These are phyloP conservation scores for Lepidium africanum DNA, from an alignment of 345 rosid species.

Conservation along the genomic window DNA sequence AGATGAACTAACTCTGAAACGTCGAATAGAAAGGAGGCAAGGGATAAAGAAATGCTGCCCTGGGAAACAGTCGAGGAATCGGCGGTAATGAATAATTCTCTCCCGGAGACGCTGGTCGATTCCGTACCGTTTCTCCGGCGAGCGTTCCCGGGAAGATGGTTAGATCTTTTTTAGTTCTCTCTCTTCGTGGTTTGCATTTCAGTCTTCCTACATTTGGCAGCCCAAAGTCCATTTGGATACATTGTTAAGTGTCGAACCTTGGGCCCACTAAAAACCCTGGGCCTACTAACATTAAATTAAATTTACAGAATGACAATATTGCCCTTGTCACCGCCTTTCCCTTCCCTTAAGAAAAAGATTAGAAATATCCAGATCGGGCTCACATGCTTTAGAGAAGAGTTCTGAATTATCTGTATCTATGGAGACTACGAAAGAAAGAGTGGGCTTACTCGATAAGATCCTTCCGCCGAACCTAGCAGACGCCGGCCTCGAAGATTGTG, in stretches of 20 bases:
- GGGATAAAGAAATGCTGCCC: not conserved
- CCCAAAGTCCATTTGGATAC: not conserved
- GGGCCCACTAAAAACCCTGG: not conserved
- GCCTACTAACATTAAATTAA: not conserved
- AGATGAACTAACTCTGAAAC: not conserved
- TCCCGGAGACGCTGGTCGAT: slow-evolving; percentile 5
- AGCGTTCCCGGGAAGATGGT: slow-evolving; percentile 13
- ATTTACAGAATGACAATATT: not conserved
- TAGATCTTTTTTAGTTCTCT: not conserved
- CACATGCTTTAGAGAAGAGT: not conserved
- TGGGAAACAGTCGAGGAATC: not conserved
- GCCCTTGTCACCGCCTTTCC: slow-evolving; percentile 13
- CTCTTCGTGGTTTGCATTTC: slow-evolving; percentile 13
- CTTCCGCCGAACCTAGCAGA: slow-evolving; percentile 59
- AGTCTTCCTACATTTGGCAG: not conserved
- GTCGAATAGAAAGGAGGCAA: not conserved
- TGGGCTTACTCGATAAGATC: slow-evolving; percentile 35
- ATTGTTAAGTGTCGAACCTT: slow-evolving; percentile 17
- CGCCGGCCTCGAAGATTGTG: slow-evolving; percentile 73
- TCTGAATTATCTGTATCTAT: slow-evolving; percentile 13
- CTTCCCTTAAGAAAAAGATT: not conserved
- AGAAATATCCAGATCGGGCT: not conserved
- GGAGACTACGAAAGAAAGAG: slow-evolving; percentile 33
- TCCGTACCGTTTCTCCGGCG: slow-evolving; percentile 12
- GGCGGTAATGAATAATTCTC: not conserved